Evolutionary conservation across 495 filamentous ascomycete genomes (phyloP), one percentile per base, ranked within the genome.

Genomic region (Poronia punctata): DNA sequence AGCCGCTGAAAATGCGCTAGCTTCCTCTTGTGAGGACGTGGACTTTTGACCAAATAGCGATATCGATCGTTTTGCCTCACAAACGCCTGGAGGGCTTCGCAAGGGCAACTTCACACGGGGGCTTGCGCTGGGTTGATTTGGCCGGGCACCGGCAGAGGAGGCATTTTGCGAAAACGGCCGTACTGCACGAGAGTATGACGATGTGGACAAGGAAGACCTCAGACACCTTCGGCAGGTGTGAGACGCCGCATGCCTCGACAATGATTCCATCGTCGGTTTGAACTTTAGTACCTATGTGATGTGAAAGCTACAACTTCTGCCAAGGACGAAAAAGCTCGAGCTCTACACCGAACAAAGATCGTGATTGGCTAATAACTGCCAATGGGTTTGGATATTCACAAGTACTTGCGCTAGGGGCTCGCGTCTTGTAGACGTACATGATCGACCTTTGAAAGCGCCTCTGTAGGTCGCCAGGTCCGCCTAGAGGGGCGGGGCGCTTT

Each of bases 141-240:
- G 27, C n/a, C n/a, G 17, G 26, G 14, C 22, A 29, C 12, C 18
- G n/a, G 27, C 15, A 34, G 14, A n/a, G 40, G 35, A n/a, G 14
- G 16, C 16, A 31, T 11, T 8, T 45, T 53, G 51, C n/a, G 49
- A 56, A 22, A 56, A 49, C 1, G 52, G 32, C 16, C 41, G 46
- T 9, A 41, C 38, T 22, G 51, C 15, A 18, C 38, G 35, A 5
- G 51, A 45, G 7, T 45, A 47, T 25, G 52, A 27, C 25, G 44
- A 35, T 33, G 49, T 42, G 25, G 39, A 40, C 25, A 50, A 10
- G 9, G 49, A 45, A 12, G 49, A 38, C 10, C 44, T 50, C 12
- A 51, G 12, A 25, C 55, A 59, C 21, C 38, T 41, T 15, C 52
- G 46, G 46, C 55, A 59, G 37, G 52, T 46, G 38, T 45, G 40